A percentile compares a stretch with the other conserved stretches of the same genome.
These are phyloP conservation scores for Penicillium freii DNA, from an alignment of 2,329 filamentous ascomycete genomes.

Conservation along the genomic window DNA sequence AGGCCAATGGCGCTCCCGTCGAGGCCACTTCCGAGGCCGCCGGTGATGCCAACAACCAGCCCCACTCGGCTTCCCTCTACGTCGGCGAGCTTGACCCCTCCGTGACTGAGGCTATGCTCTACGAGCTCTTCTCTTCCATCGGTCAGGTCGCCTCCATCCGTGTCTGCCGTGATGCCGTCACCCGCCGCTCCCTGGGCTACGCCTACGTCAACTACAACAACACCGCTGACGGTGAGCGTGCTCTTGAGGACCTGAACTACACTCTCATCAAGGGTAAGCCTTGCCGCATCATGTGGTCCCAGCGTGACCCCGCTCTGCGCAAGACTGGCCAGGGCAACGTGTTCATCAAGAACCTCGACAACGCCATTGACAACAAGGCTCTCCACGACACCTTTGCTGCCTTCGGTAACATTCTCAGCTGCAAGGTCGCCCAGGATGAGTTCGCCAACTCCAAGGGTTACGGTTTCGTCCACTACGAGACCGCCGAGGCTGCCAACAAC, in stretches of 20 bases:
- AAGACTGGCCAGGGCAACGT: slow-evolving; percentile 99
- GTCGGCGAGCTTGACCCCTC: slow-evolving; percentile 97
- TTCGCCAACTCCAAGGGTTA: slow-evolving; percentile 96
- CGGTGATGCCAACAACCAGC: slow-evolving; percentile 65
- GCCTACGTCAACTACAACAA: slow-evolving; percentile 99
- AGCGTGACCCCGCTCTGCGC: slow-evolving; percentile 96
- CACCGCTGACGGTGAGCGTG: slow-evolving; percentile 92
- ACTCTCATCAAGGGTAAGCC: slow-evolving; percentile 98
- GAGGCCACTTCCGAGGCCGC: slow-evolving; percentile 55
- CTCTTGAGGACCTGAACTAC: slow-evolving; percentile 99
- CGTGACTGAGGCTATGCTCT: slow-evolving; percentile 99
- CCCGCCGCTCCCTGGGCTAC: slow-evolving; percentile 96
- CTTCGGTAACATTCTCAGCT: slow-evolving; percentile 98
- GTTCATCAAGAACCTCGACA: slow-evolving; percentile 99
- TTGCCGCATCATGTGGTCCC: slow-evolving; percentile 99
- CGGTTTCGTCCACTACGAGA: slow-evolving; percentile 99
- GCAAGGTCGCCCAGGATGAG: slow-evolving; percentile 99
- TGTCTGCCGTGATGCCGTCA: slow-evolving; percentile 98
- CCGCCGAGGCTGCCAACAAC: slow-evolving; percentile 90
- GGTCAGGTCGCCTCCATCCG: slow-evolving; percentile 98
- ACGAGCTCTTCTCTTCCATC: slow-evolving; percentile 99
- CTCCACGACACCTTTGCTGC: slow-evolving; percentile 98
- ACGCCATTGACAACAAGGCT: slow-evolving; percentile 99
- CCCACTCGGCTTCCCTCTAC: slow-evolving; percentile 96
- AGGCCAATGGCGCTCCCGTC: slow-evolving; percentile 56